Evolutionary conservation across 768 basidiomycete species (phyloP).

Genomic region (Dendrothele bispora): DNA sequence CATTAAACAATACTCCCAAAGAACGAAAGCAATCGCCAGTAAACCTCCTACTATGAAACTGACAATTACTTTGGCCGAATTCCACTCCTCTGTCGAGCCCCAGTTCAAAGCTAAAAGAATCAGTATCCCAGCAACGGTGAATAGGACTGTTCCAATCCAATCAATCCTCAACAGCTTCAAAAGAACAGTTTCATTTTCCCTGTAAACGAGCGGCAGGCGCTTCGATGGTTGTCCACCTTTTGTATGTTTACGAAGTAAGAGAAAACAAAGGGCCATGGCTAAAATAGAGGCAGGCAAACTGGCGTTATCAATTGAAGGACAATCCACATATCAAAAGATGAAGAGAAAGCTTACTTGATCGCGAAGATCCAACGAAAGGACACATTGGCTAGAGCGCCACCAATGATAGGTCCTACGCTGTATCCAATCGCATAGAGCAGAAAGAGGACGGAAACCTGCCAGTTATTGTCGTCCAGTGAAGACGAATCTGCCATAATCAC

Average conservation of each 20-base stretch:
- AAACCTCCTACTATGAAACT: slow-evolving; percentile 45
- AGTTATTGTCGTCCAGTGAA: slow-evolving; percentile 42
- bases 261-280: slow-evolving; percentile 36
- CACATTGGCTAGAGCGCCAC: slow-evolving; percentile 37
- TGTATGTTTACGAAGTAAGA: slow-evolving; percentile 37
- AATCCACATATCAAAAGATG: background rate
- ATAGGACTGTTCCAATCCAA: slow-evolving; percentile 46
- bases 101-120: slow-evolving; percentile 51
- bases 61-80: slow-evolving; percentile 42
- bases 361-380: slow-evolving; percentile 57
- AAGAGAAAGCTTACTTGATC: slow-evolving; percentile 41
- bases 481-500: slow-evolving; percentile 43
- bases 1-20: slow-evolving; percentile 45
- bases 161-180: slow-evolving; percentile 38
- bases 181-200: slow-evolving; percentile 15
- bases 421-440: slow-evolving; percentile 44
- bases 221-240: slow-evolving; percentile 17
- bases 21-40: slow-evolving; percentile 36
- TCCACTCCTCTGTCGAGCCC: slow-evolving; percentile 46
- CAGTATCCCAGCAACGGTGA: slow-evolving; percentile 43
- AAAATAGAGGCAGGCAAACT: slow-evolving; percentile 40
- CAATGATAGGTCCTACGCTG: slow-evolving; percentile 43
- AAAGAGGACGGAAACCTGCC: slow-evolving; percentile 41
- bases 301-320: slow-evolving; percentile 4
- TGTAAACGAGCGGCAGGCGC: slow-evolving; percentile 8